Evolutionary conservation across 768 basidiomycete genomes (phyloP), one percentile per base, ranked within the genome.

Genomic region (Suillus discolor): DNA sequence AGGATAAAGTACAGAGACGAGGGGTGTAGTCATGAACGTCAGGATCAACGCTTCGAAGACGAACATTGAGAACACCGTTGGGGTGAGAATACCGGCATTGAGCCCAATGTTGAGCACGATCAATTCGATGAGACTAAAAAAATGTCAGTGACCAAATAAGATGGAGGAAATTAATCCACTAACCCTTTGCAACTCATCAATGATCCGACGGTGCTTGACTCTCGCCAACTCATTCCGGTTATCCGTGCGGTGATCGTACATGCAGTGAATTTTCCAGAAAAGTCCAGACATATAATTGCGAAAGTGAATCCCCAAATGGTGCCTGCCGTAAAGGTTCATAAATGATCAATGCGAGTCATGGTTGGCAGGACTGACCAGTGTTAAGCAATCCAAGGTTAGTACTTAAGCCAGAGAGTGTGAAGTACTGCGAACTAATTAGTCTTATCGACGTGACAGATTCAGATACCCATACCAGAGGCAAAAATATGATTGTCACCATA

Each of bases 131-230:
- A 97, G 83, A 53, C 92, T 93, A 18, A 5, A 38, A 62, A 23
- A 39, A 23, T 71, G 67, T 62, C 34, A 65, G 2, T 2, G 23
- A 11, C 12, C 18, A 65, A 59, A 41, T 42, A 66, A 18, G 41
- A 0, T 39, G 0, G 34, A 55, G 62, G 42, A 11, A 84, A 36
- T 39, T 36, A 12, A 49, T 45, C 57, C 65, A 90, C 82, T 45
- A 65, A 91, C 92, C 95, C 96, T 83, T 99, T 96, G 74, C 96
- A 97, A 74, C 87, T 91, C 96, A 99, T 98, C 47, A 99, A 79
- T 25, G 92, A 89, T 0, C 97, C 97, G 64, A 98, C 92, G 0
- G 96, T 87, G 38, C 87, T 82, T 0, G 90, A 79, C 73, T 99
- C 96, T 38, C 97, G 83, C 87, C 87, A 90, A 7, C 76, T 86